phyloP scores from a whole-genome alignment of 1,139 yeast species.

The Zygosaccharomyces sapae region DNA sequence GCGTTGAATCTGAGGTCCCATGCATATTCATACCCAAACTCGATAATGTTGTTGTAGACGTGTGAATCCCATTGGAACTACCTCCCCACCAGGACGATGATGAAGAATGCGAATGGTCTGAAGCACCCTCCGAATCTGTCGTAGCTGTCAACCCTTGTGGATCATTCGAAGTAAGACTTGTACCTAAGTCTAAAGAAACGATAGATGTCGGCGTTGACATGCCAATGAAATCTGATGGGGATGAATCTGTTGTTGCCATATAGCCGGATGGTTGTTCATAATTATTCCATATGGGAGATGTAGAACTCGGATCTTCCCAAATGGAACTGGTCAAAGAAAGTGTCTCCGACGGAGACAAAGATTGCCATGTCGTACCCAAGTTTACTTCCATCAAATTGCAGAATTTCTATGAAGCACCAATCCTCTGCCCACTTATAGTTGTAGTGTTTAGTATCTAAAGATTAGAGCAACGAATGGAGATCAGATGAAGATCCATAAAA shows the following conservation, averaged over 20 bases:
- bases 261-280: too few species aligned
- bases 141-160: background rate
- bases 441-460: background rate
- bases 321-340: background rate
- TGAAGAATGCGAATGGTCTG: background rate
- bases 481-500: background rate
- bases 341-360: slow-evolving; percentile 3
- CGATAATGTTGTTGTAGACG: background rate
- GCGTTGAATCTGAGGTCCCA: background rate
- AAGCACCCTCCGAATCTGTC: background rate
- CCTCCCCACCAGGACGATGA: background rate
- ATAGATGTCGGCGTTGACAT: background rate
- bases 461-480: background rate
- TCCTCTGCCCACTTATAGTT: background rate
- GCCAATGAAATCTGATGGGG: background rate
- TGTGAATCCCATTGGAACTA: background rate
- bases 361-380: slow-evolving; percentile 2
- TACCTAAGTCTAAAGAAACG: background rate
- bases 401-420: background rate
- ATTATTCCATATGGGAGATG: too few species aligned
- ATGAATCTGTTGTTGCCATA: background rate
- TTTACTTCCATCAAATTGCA: slow-evolving; percentile 5
- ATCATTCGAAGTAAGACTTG: background rate
- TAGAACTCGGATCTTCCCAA: background rate
- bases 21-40: background rate